These are phyloP conservation scores for Rhodotorula taiwanensis DNA, from an alignment of 768 basidiomycete genomes.

Conservation along the genomic window DNA sequence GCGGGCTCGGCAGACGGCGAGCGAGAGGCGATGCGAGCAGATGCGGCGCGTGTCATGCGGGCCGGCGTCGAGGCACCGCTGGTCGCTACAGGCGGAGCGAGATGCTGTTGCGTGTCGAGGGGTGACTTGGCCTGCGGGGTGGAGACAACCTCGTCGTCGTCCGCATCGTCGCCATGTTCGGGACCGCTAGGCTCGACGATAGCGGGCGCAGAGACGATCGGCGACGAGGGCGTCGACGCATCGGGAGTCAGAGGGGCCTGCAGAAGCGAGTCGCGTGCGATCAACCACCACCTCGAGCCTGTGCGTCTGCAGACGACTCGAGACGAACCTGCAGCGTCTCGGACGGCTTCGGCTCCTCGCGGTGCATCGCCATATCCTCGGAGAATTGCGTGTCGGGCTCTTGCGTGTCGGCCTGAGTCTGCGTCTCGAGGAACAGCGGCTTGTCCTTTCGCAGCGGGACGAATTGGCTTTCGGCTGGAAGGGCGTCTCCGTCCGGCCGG, in stretches of 20 bases:
- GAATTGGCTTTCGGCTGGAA: conserved; percentile 20
- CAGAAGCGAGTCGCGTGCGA: neutral
- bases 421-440: conserved; percentile 27
- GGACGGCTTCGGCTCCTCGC: neutral
- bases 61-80: neutral
- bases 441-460: conserved; percentile 18
- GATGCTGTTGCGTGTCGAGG: neutral
- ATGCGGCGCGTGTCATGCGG: conserved; percentile 10
- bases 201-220: neutral
- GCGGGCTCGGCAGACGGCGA: conserved; percentile 5
- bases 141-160: neutral
- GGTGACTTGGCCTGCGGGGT: neutral
- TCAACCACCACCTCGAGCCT: no score
- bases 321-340: neutral
- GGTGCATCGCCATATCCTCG: neutral
- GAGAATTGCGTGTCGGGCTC: neutral
- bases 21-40: conserved; percentile 8
- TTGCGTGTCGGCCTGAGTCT: neutral
- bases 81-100: neutral
- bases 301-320: no score
- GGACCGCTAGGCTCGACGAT: conserved; percentile 4
- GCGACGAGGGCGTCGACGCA: neutral
- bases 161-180: neutral
- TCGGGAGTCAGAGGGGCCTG: neutral
- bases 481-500: neutral